These are phyloP conservation scores for Maudiozyma pseudohumilis DNA, from an alignment of 805 yeast genomes.

Conservation along the genomic window DNA sequence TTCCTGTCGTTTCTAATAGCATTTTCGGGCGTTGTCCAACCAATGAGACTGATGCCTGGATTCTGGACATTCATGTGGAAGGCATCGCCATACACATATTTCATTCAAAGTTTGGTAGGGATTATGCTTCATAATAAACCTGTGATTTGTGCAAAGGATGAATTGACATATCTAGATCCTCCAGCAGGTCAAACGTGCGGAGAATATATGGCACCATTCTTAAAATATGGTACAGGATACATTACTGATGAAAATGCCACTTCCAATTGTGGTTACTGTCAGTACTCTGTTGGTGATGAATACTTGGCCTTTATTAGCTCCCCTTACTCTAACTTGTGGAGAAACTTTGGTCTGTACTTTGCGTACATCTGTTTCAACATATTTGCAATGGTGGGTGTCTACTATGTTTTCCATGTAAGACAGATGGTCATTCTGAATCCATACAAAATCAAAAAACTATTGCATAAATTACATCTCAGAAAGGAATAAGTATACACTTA, in stretches of 20 bases:
- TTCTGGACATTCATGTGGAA: conserved; percentile 37
- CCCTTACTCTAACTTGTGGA: conserved; percentile 36
- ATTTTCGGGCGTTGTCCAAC: conserved; percentile 34
- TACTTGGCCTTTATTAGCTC: conserved; percentile 34
- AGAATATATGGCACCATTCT: conserved; percentile 14
- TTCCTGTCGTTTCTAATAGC: conserved; percentile 25
- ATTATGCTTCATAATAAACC: conserved; percentile 38
- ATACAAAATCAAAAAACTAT: background rate
- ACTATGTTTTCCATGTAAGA: conserved; percentile 46
- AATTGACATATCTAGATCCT: conserved; percentile 14
- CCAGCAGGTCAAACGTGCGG: conserved; percentile 20
- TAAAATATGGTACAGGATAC: conserved; percentile 16
- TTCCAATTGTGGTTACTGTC: conserved; percentile 45
- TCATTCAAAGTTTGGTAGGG: conserved; percentile 37
- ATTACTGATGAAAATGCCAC: conserved; percentile 30
- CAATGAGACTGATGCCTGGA: conserved; percentile 30
- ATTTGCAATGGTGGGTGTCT: conserved; percentile 32
- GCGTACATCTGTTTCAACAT: conserved; percentile 39
- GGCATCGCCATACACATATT: conserved; percentile 35
- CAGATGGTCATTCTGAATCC: background rate
- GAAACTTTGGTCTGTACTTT: conserved; percentile 48
- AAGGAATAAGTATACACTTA: no score
- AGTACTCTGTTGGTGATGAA: conserved; percentile 40
- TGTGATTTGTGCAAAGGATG: conserved; percentile 34
- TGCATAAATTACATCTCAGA: background rate